A percentile compares a stretch with the other conserved stretches of the same genome.
These are phyloP conservation scores for Phialemonium atrogriseum DNA, from an alignment of 2,329 filamentous ascomycete species.

Conservation along the genomic window DNA sequence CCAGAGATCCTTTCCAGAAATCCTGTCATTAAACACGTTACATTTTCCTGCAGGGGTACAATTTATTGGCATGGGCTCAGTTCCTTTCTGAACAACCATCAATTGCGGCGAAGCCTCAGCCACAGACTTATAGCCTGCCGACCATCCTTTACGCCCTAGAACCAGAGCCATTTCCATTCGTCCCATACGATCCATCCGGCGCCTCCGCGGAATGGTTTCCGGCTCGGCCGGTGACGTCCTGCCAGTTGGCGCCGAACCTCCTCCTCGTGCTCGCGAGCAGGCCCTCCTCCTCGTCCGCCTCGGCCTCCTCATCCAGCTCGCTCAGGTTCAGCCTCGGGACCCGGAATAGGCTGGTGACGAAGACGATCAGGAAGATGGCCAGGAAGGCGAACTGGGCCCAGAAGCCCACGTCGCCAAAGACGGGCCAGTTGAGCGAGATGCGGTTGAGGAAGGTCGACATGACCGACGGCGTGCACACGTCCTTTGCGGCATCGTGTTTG, in stretches of 20 bases:
- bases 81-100: too few species aligned
- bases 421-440: slow-evolving; percentile 86
- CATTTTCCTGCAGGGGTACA: too few species aligned
- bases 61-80: too few species aligned
- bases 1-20: too few species aligned
- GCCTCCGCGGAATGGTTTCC: slow-evolving; percentile 3
- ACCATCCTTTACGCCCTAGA: too few species aligned
- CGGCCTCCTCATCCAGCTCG: slow-evolving; percentile 79
- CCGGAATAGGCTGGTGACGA: slow-evolving; percentile 70
- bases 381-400: slow-evolving; percentile 95
- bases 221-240: slow-evolving; percentile 65
- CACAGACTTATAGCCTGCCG: too few species aligned
- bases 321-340: slow-evolving; percentile 69
- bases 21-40: too few species aligned
- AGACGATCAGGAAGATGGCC: slow-evolving; percentile 72
- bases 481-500: slow-evolving; percentile 59
- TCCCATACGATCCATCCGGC: slow-evolving; percentile 10
- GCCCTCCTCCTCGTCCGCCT: slow-evolving; percentile 89
- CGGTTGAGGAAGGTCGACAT: slow-evolving; percentile 91
- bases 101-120: too few species aligned
- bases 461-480: slow-evolving; percentile 84
- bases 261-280: slow-evolving; percentile 75
- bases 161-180: slow-evolving; percentile 5
- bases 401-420: slow-evolving; percentile 88
- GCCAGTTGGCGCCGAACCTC: slow-evolving; percentile 79